Evolutionary conservation across 345 rosid genomes (phyloP), one percentile per base, ranked within the genome.

Genomic region (Gossypioides kirkii): DNA sequence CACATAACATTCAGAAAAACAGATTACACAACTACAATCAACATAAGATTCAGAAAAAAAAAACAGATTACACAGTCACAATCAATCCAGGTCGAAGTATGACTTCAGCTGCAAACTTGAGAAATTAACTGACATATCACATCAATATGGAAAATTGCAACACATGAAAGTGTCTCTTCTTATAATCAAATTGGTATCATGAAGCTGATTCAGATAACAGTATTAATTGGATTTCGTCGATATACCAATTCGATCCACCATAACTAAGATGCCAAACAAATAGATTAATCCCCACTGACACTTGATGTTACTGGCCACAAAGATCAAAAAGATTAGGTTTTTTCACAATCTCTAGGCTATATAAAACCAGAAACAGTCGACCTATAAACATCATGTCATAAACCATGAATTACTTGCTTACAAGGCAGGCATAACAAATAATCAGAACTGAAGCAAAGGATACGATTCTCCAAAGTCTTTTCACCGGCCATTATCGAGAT

Each of bases 401-500:
- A 25, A 49, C 43, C 43, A 25, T 14, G 9, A 49, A 26, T 52
- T 12, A 43, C 12, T 20, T 12, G 36, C 50, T 32, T 10, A 70
- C 9, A 17, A 23, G 14, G 8, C 59, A 43, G 7, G 52, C 46
- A 5, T 6, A 28, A 25, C 12, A 22, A 18, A 14, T 23, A 36
- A 38, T 41, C 73, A 28, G 16, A 23, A 61, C 47, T 11, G 18
- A 60, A 62, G 41, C 54, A 50, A 26, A 59, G 67, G 28, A 58
- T 78, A 80, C 84, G 72, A 65, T 70, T 78, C 50, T 77, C 78
- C 13, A 74, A 45, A 46, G 41, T 77, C 53, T 52, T 72, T 54
- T 59, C 73, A 25, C 79, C 76, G 36, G 84, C 81, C 87, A 85
- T 85, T 55, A 46, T 71, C 20, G 7, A 70, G 20, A 53, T 28